A percentile compares a stretch with the other conserved stretches of the same genome.
Conservation (phyloP, 106 monocot genomes). For the Dioscorea alata region DNA sequence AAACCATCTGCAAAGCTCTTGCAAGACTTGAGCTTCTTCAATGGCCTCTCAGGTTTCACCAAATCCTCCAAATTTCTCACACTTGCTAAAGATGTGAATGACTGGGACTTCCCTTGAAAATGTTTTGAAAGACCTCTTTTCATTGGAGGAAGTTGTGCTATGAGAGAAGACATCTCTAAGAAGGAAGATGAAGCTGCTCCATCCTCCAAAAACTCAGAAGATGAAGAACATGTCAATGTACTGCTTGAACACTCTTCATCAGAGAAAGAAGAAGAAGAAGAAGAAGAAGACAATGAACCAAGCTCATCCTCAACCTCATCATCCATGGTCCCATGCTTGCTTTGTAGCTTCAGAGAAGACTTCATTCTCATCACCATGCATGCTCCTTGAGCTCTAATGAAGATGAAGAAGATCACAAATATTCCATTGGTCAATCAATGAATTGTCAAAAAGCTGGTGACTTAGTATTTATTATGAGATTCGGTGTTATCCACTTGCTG, state of each 20-base stretch:
- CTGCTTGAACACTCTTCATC: neutral
- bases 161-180: constrained; percentile 42
- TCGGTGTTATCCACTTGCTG: constrained; percentile 4
- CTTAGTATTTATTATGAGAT: neutral
- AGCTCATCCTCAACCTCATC: constrained; percentile 12
- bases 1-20: constrained; percentile 35
- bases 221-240: constrained; percentile 18
- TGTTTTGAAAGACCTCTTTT: constrained; percentile 65
- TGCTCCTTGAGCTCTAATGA: neutral
- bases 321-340: constrained; percentile 21
- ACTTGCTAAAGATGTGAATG: constrained; percentile 47
- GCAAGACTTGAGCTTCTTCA: constrained; percentile 20
- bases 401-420: too few relatives aligned
- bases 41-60: constrained; percentile 34
- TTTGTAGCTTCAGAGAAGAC: constrained; percentile 12
- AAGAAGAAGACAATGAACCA: neutral
- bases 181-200: constrained; percentile 10
- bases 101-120: constrained; percentile 59
- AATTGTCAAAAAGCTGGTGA: too few relatives aligned
- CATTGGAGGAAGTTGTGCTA: constrained; percentile 39
- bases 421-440: too few relatives aligned
- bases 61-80: constrained; percentile 48
- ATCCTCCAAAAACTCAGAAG: constrained; percentile 28
- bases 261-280: constrained; percentile 2
- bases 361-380: constrained; percentile 9